Evolutionary conservation across 495 filamentous ascomycete genomes (phyloP), one percentile per base, ranked within the genome.

Genomic region (Symbiotaphrina buchneri): DNA sequence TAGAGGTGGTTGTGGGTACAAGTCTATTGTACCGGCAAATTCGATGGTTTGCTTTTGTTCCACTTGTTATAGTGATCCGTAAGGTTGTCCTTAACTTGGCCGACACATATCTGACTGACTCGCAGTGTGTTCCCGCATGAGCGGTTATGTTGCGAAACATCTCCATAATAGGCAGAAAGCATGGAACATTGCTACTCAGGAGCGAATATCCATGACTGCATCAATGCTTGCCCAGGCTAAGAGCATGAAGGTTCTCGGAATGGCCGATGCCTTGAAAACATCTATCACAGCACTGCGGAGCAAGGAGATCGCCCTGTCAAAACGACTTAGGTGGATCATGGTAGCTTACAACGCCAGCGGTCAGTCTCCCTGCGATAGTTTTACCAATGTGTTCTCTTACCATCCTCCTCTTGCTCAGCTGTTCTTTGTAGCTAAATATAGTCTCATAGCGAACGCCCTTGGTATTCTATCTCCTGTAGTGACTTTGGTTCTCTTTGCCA

Each of bases 401-500:
- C n/a, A n/a, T n/a, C n/a, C n/a, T n/a, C n/a, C n/a, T n/a, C n/a
- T n/a, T n/a, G n/a, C n/a, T n/a, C n/a, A n/a, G n/a, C n/a, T n/a
- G n/a, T n/a, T n/a, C n/a, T n/a, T n/a, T n/a, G n/a, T n/a, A n/a
- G n/a, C n/a, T n/a, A n/a, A n/a, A n/a, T n/a, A n/a, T n/a, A n/a
- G n/a, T n/a, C n/a, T n/a, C n/a, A n/a, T n/a, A n/a, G n/a, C n/a
- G n/a, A n/a, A n/a, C n/a, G 25, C 42, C 1, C 39, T 42, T 25
- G 22, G 8, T 25, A 8, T 25, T 8, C 7, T 13, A 25, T 25
- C 13, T 13, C 7, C 13, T 14, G 17, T 41, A 10, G 29, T 24
- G 10, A 47, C 42, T 6, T 47, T 47, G 22, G 22, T 27, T 8
- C 17, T 38, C 3, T 43, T 38, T 18, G 42, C 40, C 2, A 35